A percentile compares a stretch with the other conserved stretches of the same genome.
phyloP scores from a whole-genome alignment of 1,139 yeast species.

The Pichia sp. region DNA sequence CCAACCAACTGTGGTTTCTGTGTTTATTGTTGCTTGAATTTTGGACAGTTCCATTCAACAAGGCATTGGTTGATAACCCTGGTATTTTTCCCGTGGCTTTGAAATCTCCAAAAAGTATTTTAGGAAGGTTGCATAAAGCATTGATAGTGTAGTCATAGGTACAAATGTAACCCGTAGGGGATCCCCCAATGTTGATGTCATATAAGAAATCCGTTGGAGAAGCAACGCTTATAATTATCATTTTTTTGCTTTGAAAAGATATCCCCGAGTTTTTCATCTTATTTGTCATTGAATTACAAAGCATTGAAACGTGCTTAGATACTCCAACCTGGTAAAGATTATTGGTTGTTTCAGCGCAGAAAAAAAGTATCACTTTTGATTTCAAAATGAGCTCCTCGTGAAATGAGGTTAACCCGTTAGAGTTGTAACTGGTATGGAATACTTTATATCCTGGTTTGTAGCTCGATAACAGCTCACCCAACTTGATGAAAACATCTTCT shows the following conservation, averaged over 20 bases:
- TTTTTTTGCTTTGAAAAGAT: slow-evolving; percentile 40
- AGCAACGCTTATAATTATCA: slow-evolving; percentile 58
- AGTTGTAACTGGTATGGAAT: slow-evolving; percentile 42
- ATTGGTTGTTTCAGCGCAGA: slow-evolving; percentile 61
- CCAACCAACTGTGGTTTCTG: slow-evolving; percentile 44
- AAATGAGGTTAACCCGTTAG: slow-evolving; percentile 56
- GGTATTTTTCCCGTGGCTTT: slow-evolving; percentile 57
- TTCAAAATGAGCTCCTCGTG: slow-evolving; percentile 57
- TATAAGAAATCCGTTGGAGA: slow-evolving; percentile 44
- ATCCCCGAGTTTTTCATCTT: not conserved
- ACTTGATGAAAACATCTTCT: slow-evolving; percentile 16
- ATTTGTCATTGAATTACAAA: slow-evolving; percentile 27
- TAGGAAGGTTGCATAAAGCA: slow-evolving; percentile 49
- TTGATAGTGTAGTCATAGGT: slow-evolving; percentile 59
- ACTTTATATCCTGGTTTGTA: slow-evolving; percentile 30
- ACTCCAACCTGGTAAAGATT: slow-evolving; percentile 66
- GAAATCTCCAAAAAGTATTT: slow-evolving; percentile 53
- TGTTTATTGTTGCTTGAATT: slow-evolving; percentile 27
- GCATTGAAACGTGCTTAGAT: slow-evolving; percentile 48
- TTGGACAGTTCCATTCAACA: not conserved
- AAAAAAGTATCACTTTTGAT: slow-evolving; percentile 53
- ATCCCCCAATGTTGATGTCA: slow-evolving; percentile 53
- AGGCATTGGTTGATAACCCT: slow-evolving; percentile 32
- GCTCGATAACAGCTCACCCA: slow-evolving; percentile 10
- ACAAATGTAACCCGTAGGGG: slow-evolving; percentile 56